phyloP scores from a whole-genome alignment of 371 early-diverging fungal genomes.

The Syncephalastrum sp. region DNA sequence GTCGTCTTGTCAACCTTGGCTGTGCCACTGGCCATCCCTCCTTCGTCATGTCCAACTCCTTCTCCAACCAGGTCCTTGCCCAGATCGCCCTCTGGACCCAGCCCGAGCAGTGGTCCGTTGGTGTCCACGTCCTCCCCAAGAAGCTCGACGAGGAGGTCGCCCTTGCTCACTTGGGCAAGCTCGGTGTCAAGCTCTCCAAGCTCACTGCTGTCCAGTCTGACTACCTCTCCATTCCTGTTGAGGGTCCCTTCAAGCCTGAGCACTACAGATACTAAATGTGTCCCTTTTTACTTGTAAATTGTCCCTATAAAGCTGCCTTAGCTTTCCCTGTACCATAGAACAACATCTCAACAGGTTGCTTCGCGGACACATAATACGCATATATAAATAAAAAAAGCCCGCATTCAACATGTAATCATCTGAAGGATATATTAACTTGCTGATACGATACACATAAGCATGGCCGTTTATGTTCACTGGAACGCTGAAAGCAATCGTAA shows the following conservation, averaged over 20 bases:
- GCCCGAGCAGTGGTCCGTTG: conserved; percentile 81
- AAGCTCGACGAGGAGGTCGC: conserved; percentile 99
- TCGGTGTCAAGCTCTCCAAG: conserved; percentile 90
- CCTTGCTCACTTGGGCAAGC: conserved; percentile 91
- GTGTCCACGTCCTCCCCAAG: conserved; percentile 99
- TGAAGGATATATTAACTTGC: background rate
- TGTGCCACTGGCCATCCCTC: conserved; percentile 99
- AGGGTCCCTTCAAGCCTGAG: conserved; percentile 97
- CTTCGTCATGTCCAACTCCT: conserved; percentile 99
- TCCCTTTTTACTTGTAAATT: conserved; percentile 2
- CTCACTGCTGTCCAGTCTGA: conserved; percentile 75
- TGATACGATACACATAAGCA: background rate
- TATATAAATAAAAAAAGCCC: conserved; percentile 24
- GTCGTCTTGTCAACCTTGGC: conserved; percentile 98
- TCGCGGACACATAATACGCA: conserved; percentile 9
- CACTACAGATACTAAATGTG: conserved; percentile 81
- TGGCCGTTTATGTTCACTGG: too few relatives aligned
- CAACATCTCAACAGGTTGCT: conserved; percentile 42
- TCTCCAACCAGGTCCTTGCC: conserved; percentile 98
- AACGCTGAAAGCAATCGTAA: too few relatives aligned
- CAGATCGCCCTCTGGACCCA: conserved; percentile 99
- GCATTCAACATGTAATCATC: conserved; percentile 33
- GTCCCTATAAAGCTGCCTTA: conserved; percentile 5
- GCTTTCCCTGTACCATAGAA: conserved; percentile 29
- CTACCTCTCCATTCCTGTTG: conserved; percentile 82